Evolutionary conservation across 192 early-diverging fungal species (phyloP).

Genomic region (Backusella australiensis): DNA sequence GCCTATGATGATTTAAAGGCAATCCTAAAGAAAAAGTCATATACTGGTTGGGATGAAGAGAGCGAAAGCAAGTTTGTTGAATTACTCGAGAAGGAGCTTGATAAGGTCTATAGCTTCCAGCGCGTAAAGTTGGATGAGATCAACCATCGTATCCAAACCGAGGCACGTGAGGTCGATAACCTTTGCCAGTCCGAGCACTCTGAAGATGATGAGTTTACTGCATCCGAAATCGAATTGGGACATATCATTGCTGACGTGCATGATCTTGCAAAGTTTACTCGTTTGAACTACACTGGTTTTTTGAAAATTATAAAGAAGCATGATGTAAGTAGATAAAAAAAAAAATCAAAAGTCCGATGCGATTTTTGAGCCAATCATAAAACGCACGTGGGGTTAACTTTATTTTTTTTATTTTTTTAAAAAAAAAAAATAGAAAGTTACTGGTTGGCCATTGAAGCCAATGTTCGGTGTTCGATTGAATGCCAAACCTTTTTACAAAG

Average conservation of each 20-base stretch:
- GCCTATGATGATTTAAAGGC: conserved; percentile 85
- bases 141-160: conserved; percentile 64
- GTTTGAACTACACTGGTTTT: conserved; percentile 85
- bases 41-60: conserved; percentile 71
- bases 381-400: conserved; percentile 20
- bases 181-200: conserved; percentile 41
- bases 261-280: conserved; percentile 79
- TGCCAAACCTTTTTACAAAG: conserved; percentile 80
- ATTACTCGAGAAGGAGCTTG: conserved; percentile 84
- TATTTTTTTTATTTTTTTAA: too few species aligned
- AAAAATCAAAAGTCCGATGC: not conserved
- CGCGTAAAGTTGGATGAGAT: conserved; percentile 74
- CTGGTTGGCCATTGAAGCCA: conserved; percentile 78
- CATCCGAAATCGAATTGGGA: conserved; percentile 68
- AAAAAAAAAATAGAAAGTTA: conserved; percentile 68
- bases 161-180: conserved; percentile 62
- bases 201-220: conserved; percentile 60
- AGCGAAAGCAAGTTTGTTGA: conserved; percentile 86
- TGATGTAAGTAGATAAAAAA: conserved; percentile 57
- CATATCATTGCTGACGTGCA: conserved; percentile 80
- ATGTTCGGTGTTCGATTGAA: conserved; percentile 81
- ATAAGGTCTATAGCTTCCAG: conserved; percentile 84
- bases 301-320: conserved; percentile 98
- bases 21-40: conserved; percentile 68
- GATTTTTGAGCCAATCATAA: conserved; percentile 18